Evolutionary conservation across 2,329 filamentous ascomycete species (phyloP), one percentile per base, ranked within the genome.

Genomic region (Aspergillus luchuensis): DNA sequence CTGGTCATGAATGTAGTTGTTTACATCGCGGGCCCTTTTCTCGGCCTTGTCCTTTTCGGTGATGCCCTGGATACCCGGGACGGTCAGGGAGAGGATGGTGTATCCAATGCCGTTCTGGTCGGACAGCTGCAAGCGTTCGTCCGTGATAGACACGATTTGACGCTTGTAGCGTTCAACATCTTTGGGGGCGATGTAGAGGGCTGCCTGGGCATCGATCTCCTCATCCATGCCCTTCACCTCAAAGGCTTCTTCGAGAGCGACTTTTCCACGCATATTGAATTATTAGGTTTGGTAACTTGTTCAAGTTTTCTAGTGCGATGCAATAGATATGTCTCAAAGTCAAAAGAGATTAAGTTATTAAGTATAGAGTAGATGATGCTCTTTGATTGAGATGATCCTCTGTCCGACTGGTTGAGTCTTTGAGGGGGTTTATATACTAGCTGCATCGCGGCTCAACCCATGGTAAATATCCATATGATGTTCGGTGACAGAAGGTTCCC

Each of bases 181-280:
- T n/a, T 80, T 73, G 8, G 82, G 80, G 66, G 86, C 59, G 25
- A 63, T 55, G 47, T 63, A 87, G 19, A 87, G 71, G 5, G 74
- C 73, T 7, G 84, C 85, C 83, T 60, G 58, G 39, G 84, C 85
- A 81, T 83, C 85, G 64, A 76, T 75, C n/a, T 82, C 83, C 69
- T 81, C 81, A 65, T 85, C 82, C 47, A 80, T 78, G 60, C 84
- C 77, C 51, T 85, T 83, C 6, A 86, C 76, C 58, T 80, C 81
- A 64, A 85, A 87, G 4, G 84, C 83, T 71, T 87, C 85, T 67
- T 87, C 85, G 25, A 87, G 75, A 28, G 81, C 81, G 57, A 87
- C 77, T 63, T 87, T 87, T 62, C 85, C 85, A 21, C 79, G 71
- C 83, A 85, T 85, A 19, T 55, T 62, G 54, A 23, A 36, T 11